Evolutionary conservation across 768 basidiomycete genomes (phyloP), one percentile per base, ranked within the genome.

Genomic region (Amanita muscaria): DNA sequence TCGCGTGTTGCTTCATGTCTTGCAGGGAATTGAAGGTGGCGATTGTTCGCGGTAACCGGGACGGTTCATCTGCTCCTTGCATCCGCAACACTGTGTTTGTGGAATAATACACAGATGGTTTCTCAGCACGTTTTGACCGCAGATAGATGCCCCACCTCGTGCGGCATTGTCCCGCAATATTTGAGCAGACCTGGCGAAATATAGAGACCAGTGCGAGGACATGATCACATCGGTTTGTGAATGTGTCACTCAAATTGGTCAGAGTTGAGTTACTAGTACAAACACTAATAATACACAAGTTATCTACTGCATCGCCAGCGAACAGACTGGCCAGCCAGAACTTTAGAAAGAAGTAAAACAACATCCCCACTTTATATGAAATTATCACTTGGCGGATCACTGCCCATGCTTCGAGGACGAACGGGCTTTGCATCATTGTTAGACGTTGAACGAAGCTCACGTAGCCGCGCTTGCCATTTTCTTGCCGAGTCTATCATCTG

Each of bases 11-110:
- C 3, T 68, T 51, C 38, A 88, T 55, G 49, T 84, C 78, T 18
- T 73, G 67, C 14, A 54, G 64, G 0, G 75, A 69, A 53, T 82
- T 79, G 61, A 91, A 76, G 5, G 70, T 69, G 56, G 78, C 79
- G 40, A 92, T 70, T 0, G 77, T 74, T 44, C 73, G 68, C n/a
- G 88, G 82, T 4, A 62, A 62, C 27, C 80, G 76, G 36, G 66
- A 65, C 7, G 80, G 80, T 21, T 63, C 68, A 42, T 83, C 75
- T n/a, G 78, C 76, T 52, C 88, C 88, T 55, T 77, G 70, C 87
- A 90, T 90, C 37, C 75, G 72, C 30, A 85, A 56, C 43, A 84
- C 87, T 89, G 50, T 12, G 39, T 30, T 18, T 35, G 44, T 35
- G 24, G 39, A 29, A 29, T 29, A 29, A 12, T 6, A 6, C 6